Evolutionary conservation across 176 grass and related monocot species (phyloP).

Genomic region (Saccharum spontaneum): DNA sequence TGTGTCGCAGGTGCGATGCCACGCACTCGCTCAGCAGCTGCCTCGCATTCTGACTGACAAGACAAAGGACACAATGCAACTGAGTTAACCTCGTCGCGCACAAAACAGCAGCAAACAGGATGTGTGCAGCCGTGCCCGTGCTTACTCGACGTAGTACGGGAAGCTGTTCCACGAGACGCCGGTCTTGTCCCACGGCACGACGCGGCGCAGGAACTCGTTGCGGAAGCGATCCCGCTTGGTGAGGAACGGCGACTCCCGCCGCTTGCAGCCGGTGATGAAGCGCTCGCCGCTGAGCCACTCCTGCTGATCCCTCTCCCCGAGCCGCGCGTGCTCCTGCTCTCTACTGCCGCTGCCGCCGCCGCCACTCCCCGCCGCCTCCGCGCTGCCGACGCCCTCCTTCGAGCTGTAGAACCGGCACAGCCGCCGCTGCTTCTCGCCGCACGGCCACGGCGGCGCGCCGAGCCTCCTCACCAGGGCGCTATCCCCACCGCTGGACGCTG

Average conservation of each 20-base stretch:
- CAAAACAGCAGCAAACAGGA: slow-evolving; percentile 9
- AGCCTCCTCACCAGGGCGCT: neutral
- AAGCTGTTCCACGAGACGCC: slow-evolving; percentile 75
- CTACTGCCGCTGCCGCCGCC: slow-evolving; percentile 22
- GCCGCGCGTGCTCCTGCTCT: slow-evolving; percentile 74
- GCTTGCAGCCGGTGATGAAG: slow-evolving; percentile 64
- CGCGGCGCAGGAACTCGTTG: slow-evolving; percentile 78
- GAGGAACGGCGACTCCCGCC: slow-evolving; percentile 66
- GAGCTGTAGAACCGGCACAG: slow-evolving; percentile 64
- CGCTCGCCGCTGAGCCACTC: slow-evolving; percentile 80
- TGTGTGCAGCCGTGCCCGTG: neutral
- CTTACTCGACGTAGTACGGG: slow-evolving; percentile 87
- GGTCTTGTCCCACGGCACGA: slow-evolving; percentile 73
- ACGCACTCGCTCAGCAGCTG: slow-evolving; percentile 71
- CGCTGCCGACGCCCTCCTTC: slow-evolving; percentile 60
- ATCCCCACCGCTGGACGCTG: neutral
- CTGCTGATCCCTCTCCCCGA: slow-evolving; percentile 86
- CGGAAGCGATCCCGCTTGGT: slow-evolving; percentile 76
- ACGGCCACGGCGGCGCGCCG: slow-evolving; percentile 1
- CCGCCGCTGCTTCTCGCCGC: neutral
- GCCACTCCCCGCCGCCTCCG: slow-evolving; percentile 42
- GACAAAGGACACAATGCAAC: slow-evolving; percentile 19
- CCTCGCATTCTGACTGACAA: slow-evolving; percentile 54
- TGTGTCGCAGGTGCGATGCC: slow-evolving; percentile 73
- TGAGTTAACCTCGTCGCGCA: slow-evolving; percentile 12